Evolutionary conservation across 371 early-diverging fungal species (phyloP).

Genomic region (Mortierella sp.): DNA sequence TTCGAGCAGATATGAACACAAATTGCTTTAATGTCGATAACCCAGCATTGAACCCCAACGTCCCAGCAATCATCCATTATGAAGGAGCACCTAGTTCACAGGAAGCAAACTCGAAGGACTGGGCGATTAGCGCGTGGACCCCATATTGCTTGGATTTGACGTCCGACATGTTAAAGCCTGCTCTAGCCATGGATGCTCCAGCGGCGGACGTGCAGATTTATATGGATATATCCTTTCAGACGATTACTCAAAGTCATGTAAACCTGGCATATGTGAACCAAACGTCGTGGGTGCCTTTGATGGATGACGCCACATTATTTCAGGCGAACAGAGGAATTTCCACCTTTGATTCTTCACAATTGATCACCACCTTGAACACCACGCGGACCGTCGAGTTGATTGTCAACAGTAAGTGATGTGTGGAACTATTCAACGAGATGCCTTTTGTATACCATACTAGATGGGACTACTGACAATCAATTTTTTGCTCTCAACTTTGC

Average conservation of each 20-base stretch:
- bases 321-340: constrained; percentile 24
- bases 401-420: constrained; percentile 10
- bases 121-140: constrained; percentile 22
- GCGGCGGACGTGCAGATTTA: constrained; percentile 10
- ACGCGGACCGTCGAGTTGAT: constrained; percentile 32
- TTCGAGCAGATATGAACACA: constrained; percentile 49
- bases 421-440: not conserved
- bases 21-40: constrained; percentile 35
- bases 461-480: not conserved
- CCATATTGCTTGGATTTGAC: constrained; percentile 29
- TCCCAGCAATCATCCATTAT: constrained; percentile 52
- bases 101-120: constrained; percentile 21
- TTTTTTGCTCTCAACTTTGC: not conserved
- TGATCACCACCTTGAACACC: constrained; percentile 21
- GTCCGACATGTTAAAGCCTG: constrained; percentile 37
- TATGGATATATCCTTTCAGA: constrained; percentile 31
- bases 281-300: constrained; percentile 35
- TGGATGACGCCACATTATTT: constrained; percentile 27
- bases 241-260: constrained; percentile 11
- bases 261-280: constrained; percentile 32
- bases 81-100: constrained; percentile 39
- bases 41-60: constrained; percentile 25
- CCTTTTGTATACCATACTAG: not conserved
- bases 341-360: constrained; percentile 24
- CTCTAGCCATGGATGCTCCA: constrained; percentile 14